A percentile compares a stretch with the other conserved stretches of the same genome.
phyloP scores from a whole-genome alignment of 202 grass and related monocot species.

The Miscanthus sacchariflorus region DNA sequence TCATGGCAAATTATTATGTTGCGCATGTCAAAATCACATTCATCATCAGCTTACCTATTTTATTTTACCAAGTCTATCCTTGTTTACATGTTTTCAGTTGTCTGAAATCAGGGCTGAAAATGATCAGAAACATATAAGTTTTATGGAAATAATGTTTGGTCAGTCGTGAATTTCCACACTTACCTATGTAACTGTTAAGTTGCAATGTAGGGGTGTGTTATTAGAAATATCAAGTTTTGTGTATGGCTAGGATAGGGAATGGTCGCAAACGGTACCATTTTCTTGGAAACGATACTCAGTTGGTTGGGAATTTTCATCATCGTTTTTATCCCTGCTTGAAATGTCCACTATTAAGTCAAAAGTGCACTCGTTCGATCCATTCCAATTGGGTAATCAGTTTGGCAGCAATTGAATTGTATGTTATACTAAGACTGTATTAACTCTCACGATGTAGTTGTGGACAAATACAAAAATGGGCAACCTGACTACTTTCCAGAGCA shows the following conservation, averaged over 20 bases:
- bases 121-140: not conserved
- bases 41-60: not conserved
- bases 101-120: not conserved
- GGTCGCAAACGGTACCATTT: not conserved
- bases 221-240: not conserved
- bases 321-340: not conserved
- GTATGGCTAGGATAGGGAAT: not conserved
- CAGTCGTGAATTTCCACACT: not conserved
- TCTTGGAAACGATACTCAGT: not conserved
- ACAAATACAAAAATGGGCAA: constrained; percentile 58
- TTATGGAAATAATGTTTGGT: not conserved
- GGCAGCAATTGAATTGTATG: not conserved
- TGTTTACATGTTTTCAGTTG: constrained; percentile 11
- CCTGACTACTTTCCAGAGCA: constrained; percentile 76
- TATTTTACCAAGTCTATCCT: not conserved
- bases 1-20: not conserved
- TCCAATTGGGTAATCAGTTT: constrained; percentile 4
- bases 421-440: constrained; percentile 35
- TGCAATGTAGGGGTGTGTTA: not conserved
- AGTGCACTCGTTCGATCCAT: not conserved
- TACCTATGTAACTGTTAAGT: not conserved
- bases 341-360: constrained; percentile 16
- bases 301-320: not conserved
- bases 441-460: constrained; percentile 49
- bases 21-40: not conserved